phyloP scores from a whole-genome alignment of 495 filamentous ascomycete species.

The Paragyromitra xinjiangensis region DNA sequence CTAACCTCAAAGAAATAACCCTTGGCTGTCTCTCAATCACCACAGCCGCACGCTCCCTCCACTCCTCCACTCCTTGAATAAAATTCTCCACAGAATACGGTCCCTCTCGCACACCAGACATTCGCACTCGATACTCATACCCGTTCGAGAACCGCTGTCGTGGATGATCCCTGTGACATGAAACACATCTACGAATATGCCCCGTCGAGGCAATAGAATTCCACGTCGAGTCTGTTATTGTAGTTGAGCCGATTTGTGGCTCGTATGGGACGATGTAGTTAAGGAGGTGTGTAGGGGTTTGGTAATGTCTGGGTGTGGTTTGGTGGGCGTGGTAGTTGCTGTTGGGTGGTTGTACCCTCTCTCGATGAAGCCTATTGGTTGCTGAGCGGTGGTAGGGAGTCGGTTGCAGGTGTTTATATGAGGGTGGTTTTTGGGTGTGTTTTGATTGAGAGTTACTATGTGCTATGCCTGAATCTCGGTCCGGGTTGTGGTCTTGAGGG shows the following conservation, averaged over 20 bases:
- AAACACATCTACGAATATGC: not conserved
- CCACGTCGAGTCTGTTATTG: not conserved
- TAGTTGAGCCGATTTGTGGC: not conserved
- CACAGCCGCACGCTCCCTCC: not conserved
- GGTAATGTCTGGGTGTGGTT: not conserved
- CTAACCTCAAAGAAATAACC: not conserved
- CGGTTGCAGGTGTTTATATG: not conserved
- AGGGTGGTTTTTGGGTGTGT: not conserved
- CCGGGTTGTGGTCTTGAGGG: not conserved
- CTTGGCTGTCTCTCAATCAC: not conserved
- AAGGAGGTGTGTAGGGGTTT: not conserved
- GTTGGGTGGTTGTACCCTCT: not conserved
- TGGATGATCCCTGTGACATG: not conserved
- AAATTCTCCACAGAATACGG: not conserved
- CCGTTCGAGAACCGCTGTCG: not conserved
- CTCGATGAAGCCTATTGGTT: not conserved
- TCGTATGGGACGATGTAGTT: not conserved
- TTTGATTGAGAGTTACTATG: not conserved
- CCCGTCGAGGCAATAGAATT: not conserved
- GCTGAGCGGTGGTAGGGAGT: not conserved
- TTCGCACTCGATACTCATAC: not conserved
- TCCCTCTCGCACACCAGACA: not conserved
- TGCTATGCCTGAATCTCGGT: not conserved
- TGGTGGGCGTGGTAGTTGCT: not conserved
- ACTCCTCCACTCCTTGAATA: not conserved